These are phyloP conservation scores for Kwoniella europaea DNA, from an alignment of 768 basidiomycete species.

Conservation along the genomic window DNA sequence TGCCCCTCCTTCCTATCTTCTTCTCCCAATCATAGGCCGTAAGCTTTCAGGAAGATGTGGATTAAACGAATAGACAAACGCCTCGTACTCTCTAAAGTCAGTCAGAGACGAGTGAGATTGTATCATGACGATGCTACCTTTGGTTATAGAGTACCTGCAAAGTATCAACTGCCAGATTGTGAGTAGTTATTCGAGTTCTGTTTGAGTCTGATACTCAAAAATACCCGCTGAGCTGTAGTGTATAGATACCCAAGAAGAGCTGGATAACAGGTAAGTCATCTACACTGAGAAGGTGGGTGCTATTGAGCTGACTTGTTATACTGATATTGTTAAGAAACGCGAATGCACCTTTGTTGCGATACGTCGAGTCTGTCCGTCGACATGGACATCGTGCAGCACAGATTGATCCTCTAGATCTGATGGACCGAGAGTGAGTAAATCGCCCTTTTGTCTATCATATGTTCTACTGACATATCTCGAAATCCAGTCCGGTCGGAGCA, in stretches of 20 bases:
- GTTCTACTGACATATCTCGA: slow-evolving; percentile 2
- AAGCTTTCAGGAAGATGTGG: slow-evolving; percentile 1
- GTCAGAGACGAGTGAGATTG: not conserved
- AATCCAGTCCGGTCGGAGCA: slow-evolving; percentile 59
- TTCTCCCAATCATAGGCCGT: not conserved
- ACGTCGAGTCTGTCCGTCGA: slow-evolving; percentile 80
- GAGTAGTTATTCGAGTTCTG: slow-evolving; percentile 9
- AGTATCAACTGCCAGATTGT: slow-evolving; percentile 43
- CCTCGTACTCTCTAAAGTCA: not conserved
- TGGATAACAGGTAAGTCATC: slow-evolving; percentile 38
- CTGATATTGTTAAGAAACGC: slow-evolving; percentile 67
- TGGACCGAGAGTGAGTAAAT: slow-evolving; percentile 74
- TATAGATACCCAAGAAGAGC: slow-evolving; percentile 42
- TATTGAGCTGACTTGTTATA: slow-evolving; percentile 68
- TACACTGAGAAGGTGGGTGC: not conserved
- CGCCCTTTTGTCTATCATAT: not conserved
- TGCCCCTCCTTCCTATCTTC: not conserved
- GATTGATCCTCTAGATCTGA: slow-evolving; percentile 85
- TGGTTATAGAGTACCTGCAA: slow-evolving; percentile 39
- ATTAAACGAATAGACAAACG: not conserved
- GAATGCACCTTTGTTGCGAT: slow-evolving; percentile 81
- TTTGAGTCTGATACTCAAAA: not conserved
- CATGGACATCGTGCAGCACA: slow-evolving; percentile 53
- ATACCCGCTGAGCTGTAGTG: not conserved
- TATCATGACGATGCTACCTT: slow-evolving; percentile 48